phyloP scores from a whole-genome alignment of 1,284 basidiomycete species.

The Papiliotrema flavescens region DNA sequence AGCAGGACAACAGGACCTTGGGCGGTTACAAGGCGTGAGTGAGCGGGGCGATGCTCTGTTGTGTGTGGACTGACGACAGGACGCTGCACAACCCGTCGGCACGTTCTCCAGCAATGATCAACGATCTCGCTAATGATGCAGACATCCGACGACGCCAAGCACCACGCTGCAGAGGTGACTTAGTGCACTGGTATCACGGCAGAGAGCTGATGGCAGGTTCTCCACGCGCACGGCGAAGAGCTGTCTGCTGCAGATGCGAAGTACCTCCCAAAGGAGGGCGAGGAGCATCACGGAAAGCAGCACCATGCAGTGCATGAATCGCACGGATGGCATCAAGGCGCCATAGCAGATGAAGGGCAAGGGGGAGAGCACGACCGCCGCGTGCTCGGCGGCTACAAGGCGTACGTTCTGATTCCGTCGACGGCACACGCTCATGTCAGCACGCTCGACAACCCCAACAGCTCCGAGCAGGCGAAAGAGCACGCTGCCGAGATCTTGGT shows the following conservation, averaged over 20 bases:
- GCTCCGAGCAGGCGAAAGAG: slow-evolving; percentile 23
- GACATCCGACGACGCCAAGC: not conserved
- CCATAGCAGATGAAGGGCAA: not conserved
- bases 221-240: slow-evolving; percentile 1
- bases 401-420: not conserved
- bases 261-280: not conserved
- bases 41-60: too few relatives aligned
- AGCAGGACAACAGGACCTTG: slow-evolving; percentile 6
- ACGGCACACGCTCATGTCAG: not conserved
- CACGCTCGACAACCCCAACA: slow-evolving; percentile 5
- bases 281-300: not conserved
- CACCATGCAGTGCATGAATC: slow-evolving; percentile 2
- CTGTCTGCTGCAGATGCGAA: not conserved
- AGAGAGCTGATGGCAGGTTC: not conserved
- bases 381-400: not conserved
- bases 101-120: not conserved
- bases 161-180: not conserved
- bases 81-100: slow-evolving; percentile 19
- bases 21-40: slow-evolving; percentile 17
- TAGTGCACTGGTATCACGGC: not conserved
- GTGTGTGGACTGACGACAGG: slow-evolving; percentile 4
- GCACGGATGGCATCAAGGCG: not conserved
- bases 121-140: not conserved
- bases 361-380: not conserved
- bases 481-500: slow-evolving; percentile 13